A percentile compares a stretch with the other conserved stretches of the same genome.
These are phyloP conservation scores for Colletotrichum sp. DNA, from an alignment of 2,329 filamentous ascomycete species.

Conservation along the genomic window DNA sequence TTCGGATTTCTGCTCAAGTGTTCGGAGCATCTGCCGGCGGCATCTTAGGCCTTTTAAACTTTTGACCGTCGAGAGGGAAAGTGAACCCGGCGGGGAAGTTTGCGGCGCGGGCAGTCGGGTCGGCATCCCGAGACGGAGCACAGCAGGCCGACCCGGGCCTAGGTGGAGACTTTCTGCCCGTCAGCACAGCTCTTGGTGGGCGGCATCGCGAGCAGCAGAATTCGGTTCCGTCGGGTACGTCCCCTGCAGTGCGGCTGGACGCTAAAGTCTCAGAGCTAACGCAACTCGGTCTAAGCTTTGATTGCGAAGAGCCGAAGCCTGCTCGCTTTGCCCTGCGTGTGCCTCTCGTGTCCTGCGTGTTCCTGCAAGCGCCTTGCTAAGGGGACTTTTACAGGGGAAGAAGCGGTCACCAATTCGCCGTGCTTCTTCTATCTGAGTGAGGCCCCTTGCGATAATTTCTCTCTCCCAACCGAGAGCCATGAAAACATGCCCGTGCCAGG, in stretches of 20 bases:
- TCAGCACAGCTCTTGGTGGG: neutral
- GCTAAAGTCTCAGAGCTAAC: neutral
- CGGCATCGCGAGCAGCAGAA: neutral
- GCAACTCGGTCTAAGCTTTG: neutral
- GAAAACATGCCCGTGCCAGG: neutral
- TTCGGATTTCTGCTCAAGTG: constrained; percentile 28
- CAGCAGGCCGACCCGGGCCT: neutral
- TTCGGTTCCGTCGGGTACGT: neutral
- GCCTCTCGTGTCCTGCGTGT: neutral
- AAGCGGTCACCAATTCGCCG: neutral
- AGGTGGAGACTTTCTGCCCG: neutral
- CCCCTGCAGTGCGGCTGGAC: constrained; percentile 19
- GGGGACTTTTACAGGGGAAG: neutral
- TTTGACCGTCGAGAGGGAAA: neutral
- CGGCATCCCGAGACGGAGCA: neutral
- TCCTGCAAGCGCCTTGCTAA: neutral
- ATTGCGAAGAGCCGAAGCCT: neutral
- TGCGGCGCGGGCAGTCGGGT: neutral
- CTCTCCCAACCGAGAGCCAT: neutral
- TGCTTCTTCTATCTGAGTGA: neutral
- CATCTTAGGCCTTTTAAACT: neutral
- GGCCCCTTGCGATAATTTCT: neutral
- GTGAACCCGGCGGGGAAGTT: neutral
- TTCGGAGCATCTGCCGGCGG: neutral
- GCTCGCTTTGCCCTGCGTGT: neutral